phyloP scores from a whole-genome alignment of 345 rosid species.

The Streptanthus diversifolius region DNA sequence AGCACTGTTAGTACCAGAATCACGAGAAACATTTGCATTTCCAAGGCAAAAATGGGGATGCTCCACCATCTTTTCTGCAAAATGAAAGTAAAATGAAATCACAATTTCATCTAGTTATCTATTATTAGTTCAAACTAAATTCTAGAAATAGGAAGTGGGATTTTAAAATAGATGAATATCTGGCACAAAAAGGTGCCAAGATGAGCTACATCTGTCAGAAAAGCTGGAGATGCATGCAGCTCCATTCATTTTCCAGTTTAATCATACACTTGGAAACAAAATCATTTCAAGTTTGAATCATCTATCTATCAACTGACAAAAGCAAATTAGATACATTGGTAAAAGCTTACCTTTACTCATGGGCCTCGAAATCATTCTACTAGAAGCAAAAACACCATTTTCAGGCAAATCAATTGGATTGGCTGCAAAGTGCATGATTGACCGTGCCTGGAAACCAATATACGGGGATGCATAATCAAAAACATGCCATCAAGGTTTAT shows the following conservation, averaged over 20 bases:
- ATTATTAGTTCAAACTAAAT: neutral
- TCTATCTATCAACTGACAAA: slow-evolving; percentile 3
- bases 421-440: slow-evolving; percentile 82
- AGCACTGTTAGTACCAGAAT: slow-evolving; percentile 26
- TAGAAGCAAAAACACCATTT: slow-evolving; percentile 42
- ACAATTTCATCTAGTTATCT: neutral
- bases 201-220: neutral
- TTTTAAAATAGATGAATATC: neutral
- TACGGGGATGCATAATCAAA: slow-evolving; percentile 38
- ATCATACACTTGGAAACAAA: neutral
- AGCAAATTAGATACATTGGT: slow-evolving; percentile 13
- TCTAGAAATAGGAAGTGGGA: neutral
- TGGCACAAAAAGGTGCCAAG: neutral
- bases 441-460: slow-evolving; percentile 70
- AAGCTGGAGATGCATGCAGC: slow-evolving; percentile 11
- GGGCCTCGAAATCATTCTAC: slow-evolving; percentile 40
- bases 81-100: slow-evolving; percentile 2
- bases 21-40: slow-evolving; percentile 29
- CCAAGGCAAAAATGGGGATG: slow-evolving; percentile 20
- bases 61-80: slow-evolving; percentile 30
- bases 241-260: neutral
- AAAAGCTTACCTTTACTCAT: slow-evolving; percentile 53
- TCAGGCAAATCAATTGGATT: slow-evolving; percentile 52
- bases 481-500: slow-evolving; percentile 29
- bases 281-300: slow-evolving; percentile 12